Evolutionary conservation across 2,329 filamentous ascomycete genomes (phyloP), one percentile per base, ranked within the genome.

Genomic region (Alternaria sp.): DNA sequence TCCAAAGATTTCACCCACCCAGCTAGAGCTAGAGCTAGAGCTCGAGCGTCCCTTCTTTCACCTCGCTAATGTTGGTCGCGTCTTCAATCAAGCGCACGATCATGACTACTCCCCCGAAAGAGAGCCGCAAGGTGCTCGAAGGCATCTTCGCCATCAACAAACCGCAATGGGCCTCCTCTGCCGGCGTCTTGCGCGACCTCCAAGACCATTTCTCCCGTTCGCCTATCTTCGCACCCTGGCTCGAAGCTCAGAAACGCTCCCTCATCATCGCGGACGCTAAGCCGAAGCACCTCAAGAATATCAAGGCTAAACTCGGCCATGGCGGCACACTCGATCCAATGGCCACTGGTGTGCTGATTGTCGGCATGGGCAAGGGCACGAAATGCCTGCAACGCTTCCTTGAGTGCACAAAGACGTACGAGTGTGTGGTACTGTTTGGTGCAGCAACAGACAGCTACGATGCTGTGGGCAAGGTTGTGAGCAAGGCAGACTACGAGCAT

Each of bases 381-480:
- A 99, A 98, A 79, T 82, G 86, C 14, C 85, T 99, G 1, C 83
- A 87, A 41, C 83, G 88, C 36, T 98, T 97, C 77, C 84, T 98
- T 44, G 85, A 87, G 55, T 97, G 95, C 82, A 96, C 91, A 48
- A 99, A 99, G 82, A 91, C 88, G 0, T 99, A 99, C 79, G 94
- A 98, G 79, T 89, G 93, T 0, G 87, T 93, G 4, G 87, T 98
- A 0, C 81, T 98, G 4, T 98, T 99, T 73, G 95, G 95, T 58
- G 92, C 92, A 8, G 92, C 91, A 71, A 97, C 94, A 46, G 95
- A 98, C 78, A 93, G 90, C 16, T 98, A 98, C 78, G 95, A 99
- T 76, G 85, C 89, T 14, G 86, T 91, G 7, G 95, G 95, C 20
- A 94, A 95, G 78, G 84, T 98, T 41, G 86, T 97, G 41, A 88